These are phyloP conservation scores for Boletus mariae DNA, from an alignment of 1,284 basidiomycete species.

Conservation along the genomic window DNA sequence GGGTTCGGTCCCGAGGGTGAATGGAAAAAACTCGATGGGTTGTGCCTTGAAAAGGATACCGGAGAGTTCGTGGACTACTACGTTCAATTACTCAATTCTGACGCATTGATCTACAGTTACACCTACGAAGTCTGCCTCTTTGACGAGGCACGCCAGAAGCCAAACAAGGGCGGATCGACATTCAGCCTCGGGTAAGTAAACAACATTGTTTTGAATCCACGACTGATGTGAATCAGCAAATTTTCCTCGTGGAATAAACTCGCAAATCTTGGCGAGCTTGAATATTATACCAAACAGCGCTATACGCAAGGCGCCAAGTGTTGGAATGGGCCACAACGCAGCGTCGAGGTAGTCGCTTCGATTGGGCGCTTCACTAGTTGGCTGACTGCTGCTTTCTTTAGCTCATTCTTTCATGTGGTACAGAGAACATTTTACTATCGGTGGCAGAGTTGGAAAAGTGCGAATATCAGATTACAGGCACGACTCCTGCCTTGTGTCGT, in stretches of 20 bases:
- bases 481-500: slow-evolving; percentile 86
- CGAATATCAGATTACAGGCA: slow-evolving; percentile 88
- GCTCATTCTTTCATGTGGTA: slow-evolving; percentile 83
- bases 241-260: slow-evolving; percentile 76
- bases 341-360: slow-evolving; percentile 55
- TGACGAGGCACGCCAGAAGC: slow-evolving; percentile 83
- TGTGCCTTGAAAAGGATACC: slow-evolving; percentile 77
- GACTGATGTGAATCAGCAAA: slow-evolving; percentile 43
- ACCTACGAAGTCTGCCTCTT: slow-evolving; percentile 98
- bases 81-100: slow-evolving; percentile 1
- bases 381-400: slow-evolving; percentile 30
- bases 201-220: background rate
- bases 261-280: slow-evolving; percentile 56
- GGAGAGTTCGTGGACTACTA: slow-evolving; percentile 71
- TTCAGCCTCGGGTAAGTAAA: slow-evolving; percentile 77
- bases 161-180: slow-evolving; percentile 74
- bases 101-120: slow-evolving; percentile 54
- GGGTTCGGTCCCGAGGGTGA: slow-evolving; percentile 84
- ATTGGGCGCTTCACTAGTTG: background rate
- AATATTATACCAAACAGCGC: slow-evolving; percentile 77
- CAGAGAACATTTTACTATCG: slow-evolving; percentile 77
- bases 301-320: slow-evolving; percentile 86
- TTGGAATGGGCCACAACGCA: slow-evolving; percentile 96
- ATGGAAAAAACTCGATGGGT: slow-evolving; percentile 91
- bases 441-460: slow-evolving; percentile 96